A percentile compares a stretch with the other conserved stretches of the same genome.
Conservation (phyloP, 306 rosid species). For the Quillaja saponaria region DNA sequence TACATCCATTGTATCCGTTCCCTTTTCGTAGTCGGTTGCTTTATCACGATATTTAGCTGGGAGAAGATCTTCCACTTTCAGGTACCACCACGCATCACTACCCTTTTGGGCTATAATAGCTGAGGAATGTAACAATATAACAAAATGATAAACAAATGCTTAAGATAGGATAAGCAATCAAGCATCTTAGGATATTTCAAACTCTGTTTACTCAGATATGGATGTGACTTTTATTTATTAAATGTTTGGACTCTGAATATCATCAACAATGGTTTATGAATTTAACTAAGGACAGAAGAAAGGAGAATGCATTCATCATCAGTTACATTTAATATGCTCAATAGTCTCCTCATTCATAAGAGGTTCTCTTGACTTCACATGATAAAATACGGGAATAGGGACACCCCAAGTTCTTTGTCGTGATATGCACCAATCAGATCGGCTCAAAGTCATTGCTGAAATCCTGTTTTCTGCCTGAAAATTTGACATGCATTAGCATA, state of each 20-base stretch:
- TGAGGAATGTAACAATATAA: conserved; percentile 36
- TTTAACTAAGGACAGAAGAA: conserved; percentile 11
- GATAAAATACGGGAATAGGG: conserved; percentile 98
- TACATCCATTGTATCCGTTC: conserved; percentile 99
- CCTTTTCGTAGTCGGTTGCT: conserved; percentile 92
- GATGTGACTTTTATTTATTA: conserved; percentile 19
- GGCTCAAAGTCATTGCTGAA: conserved; percentile 85
- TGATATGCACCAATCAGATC: conserved; percentile 98
- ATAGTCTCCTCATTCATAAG: conserved; percentile 91
- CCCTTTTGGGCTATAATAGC: conserved; percentile 90
- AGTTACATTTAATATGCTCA: conserved; percentile 69
- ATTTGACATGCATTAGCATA: conserved; percentile 30
- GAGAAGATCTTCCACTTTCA: conserved; percentile 91
- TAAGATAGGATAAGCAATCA: conserved; percentile 25
- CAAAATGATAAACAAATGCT: conserved; percentile 18
- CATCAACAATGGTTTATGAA: conserved; percentile 4
- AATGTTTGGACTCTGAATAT: conserved; percentile 8
- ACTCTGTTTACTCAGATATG: conserved; percentile 13
- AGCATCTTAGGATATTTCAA: conserved; percentile 19
- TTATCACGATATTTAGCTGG: conserved; percentile 71
- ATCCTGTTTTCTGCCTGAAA: conserved; percentile 93
- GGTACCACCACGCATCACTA: conserved; percentile 99
- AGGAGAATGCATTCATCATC: conserved; percentile 13
- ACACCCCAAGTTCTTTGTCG: conserved; percentile 99
- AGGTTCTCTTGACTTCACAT: conserved; percentile 77